A percentile compares a stretch with the other conserved stretches of the same genome.
Evolutionary conservation across 1,284 basidiomycete species (phyloP).

Genomic region (Rhodotorula sp.): DNA sequence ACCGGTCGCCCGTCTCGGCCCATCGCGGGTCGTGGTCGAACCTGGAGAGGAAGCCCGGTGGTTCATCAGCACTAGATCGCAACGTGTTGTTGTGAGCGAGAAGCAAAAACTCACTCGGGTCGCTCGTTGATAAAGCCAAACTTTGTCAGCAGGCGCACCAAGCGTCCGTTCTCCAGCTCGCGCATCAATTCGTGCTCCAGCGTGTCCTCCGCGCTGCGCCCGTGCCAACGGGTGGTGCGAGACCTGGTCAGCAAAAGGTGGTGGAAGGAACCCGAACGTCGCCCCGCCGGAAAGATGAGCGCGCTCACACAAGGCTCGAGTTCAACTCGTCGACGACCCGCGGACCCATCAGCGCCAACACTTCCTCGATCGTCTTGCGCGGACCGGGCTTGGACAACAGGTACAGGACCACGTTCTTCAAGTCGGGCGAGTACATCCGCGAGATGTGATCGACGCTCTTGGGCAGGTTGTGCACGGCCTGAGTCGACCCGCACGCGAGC

Average conservation of each 20-base stretch:
- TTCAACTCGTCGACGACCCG: constrained; percentile 78
- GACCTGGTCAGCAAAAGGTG: not conserved
- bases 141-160: constrained; percentile 89
- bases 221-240: not conserved
- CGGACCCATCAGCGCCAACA: constrained; percentile 74
- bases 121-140: constrained; percentile 98
- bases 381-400: constrained; percentile 70
- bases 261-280: not conserved
- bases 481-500: constrained; percentile 68
- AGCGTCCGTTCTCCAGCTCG: constrained; percentile 93
- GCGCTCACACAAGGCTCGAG: constrained; percentile 68
- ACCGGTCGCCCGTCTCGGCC: constrained; percentile 97
- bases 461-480: constrained; percentile 64
- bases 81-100: not conserved
- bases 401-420: constrained; percentile 76
- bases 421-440: constrained; percentile 72
- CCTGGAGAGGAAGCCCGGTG: constrained; percentile 52
- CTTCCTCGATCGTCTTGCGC: constrained; percentile 68
- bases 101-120: constrained; percentile 70
- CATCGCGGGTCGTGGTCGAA: constrained; percentile 92
- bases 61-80: too few relatives aligned
- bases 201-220: constrained; percentile 57
- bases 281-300: not conserved
- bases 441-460: constrained; percentile 75
- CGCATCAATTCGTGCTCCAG: constrained; percentile 80